phyloP scores from a whole-genome alignment of 495 filamentous ascomycete genomes.

The Bombardia bombarda region DNA sequence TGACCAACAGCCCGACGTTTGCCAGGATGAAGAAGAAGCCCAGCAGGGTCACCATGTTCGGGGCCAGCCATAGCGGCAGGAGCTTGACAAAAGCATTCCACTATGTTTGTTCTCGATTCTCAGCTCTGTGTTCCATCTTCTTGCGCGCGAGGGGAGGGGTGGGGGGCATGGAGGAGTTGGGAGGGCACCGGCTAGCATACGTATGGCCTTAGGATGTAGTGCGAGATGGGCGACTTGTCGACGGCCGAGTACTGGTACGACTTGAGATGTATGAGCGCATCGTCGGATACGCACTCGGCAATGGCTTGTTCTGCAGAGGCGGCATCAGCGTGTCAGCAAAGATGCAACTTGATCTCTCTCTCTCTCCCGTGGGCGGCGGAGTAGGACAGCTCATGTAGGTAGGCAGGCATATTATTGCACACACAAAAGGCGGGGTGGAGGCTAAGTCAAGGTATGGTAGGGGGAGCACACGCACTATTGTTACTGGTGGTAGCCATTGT shows the following conservation, averaged over 20 bases:
- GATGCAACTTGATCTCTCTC: not conserved
- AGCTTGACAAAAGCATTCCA: constrained; percentile 97
- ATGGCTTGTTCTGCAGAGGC: constrained; percentile 35
- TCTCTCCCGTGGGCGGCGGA: not conserved
- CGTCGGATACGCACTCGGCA: constrained; percentile 51
- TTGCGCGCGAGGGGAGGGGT: not conserved
- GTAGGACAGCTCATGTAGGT: constrained; percentile 1
- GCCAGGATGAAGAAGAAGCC: constrained; percentile 90
- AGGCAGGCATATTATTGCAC: no score
- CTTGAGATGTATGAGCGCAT: constrained; percentile 72
- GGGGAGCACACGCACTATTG: no score
- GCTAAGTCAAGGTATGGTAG: no score
- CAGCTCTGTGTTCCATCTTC: constrained; percentile 3
- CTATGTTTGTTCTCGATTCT: constrained; percentile 34
- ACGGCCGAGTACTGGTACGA: constrained; percentile 95
- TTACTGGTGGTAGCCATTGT: no score
- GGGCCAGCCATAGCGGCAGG: constrained; percentile 89
- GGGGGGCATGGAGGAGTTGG: not conserved
- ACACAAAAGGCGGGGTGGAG: no score
- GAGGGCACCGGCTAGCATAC: constrained; percentile 46
- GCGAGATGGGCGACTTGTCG: constrained; percentile 91
- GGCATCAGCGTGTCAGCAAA: constrained; percentile 16
- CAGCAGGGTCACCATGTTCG: constrained; percentile 93
- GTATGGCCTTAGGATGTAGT: constrained; percentile 89
- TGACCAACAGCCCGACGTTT: constrained; percentile 72